Evolutionary conservation across 306 rosid species (phyloP), one percentile per base, ranked within the genome.

Genomic region (Prinsepia uniflora): DNA sequence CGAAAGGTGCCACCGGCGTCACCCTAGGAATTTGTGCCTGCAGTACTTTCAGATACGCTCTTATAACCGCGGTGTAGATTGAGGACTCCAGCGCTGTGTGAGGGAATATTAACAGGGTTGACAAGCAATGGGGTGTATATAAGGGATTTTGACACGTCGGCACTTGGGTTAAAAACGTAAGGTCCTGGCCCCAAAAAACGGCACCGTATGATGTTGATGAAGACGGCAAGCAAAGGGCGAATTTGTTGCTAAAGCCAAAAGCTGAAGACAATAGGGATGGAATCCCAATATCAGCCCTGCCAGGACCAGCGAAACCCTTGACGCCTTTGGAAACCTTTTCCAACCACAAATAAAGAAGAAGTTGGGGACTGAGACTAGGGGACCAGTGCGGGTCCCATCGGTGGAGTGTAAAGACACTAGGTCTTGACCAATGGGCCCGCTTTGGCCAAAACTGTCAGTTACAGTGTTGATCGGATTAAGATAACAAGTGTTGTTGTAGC

Each of bases 311-410:
- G 34, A 54, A 54, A 54, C 59, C 59, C 34, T 17, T 8, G 59
- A 18, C 12, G 24, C 34, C 6, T 7, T 10, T 8, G 34, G 59
- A 5, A 18, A n/a, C 13, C 0, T 54, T 54, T 0, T 73, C 18
- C n/a, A 84, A 79, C 85, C 84, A 46, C 91, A 87, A 5, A 79
- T 72, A 74, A 85, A 87, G 47, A 87, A 79, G 43, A 87, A 73
- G 0, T 82, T 77, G 0, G 87, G 89, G 14, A 82, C 71, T 0
- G 87, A 69, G 15, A 84, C 85, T 0, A 46, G n/a, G 20, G 66
- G 79, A 0, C 68, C 63, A 0, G 86, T 81, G 7, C 77, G 54
- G 58, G 73, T 19, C 88, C 89, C 86, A 6, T 90, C 34, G 0
- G 89, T 85, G 75, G 96, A 82, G 10, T 75, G 80, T 30, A 87